A percentile compares a stretch with the other conserved stretches of the same genome.
Conservation (phyloP, 2,329 filamentous ascomycete genomes). For the Didymella segeticola region DNA sequence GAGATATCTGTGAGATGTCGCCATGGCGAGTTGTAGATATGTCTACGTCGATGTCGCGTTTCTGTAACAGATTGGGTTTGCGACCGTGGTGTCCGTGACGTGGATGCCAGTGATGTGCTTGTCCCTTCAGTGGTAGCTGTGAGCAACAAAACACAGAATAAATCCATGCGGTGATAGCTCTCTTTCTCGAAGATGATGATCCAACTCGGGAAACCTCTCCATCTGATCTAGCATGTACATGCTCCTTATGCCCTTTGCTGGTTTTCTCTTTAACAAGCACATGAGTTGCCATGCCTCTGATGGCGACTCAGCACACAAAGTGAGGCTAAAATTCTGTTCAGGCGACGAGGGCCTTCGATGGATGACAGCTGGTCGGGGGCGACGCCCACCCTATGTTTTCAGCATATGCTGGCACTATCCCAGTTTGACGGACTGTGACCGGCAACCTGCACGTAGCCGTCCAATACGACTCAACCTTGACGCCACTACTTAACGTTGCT, state of each 20-base stretch:
- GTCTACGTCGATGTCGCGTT: not conserved
- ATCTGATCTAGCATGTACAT: not conserved
- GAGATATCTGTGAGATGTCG: not conserved
- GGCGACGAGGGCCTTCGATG: not conserved
- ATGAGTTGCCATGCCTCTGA: not conserved
- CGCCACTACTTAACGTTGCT: not conserved
- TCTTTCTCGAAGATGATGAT: not conserved
- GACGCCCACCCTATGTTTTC: not conserved
- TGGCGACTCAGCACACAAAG: not conserved
- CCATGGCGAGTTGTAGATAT: not conserved
- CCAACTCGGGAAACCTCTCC: too few relatives aligned
- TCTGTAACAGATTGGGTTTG: not conserved
- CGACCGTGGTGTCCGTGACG: not conserved
- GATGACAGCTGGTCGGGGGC: not conserved
- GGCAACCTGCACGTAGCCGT: conserved; percentile 1
- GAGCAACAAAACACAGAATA: not conserved
- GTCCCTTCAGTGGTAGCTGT: not conserved
- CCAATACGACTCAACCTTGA: conserved; percentile 1
- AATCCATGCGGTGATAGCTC: not conserved
- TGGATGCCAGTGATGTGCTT: not conserved
- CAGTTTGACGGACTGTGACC: not conserved
- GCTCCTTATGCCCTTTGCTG: not conserved
- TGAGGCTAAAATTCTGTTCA: not conserved
- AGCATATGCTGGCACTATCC: not conserved
- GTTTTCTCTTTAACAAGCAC: not conserved